Base-by-base conservation (phyloP, 495 filamentous ascomycete species). In the Annulohypoxylon bovei region DNA sequence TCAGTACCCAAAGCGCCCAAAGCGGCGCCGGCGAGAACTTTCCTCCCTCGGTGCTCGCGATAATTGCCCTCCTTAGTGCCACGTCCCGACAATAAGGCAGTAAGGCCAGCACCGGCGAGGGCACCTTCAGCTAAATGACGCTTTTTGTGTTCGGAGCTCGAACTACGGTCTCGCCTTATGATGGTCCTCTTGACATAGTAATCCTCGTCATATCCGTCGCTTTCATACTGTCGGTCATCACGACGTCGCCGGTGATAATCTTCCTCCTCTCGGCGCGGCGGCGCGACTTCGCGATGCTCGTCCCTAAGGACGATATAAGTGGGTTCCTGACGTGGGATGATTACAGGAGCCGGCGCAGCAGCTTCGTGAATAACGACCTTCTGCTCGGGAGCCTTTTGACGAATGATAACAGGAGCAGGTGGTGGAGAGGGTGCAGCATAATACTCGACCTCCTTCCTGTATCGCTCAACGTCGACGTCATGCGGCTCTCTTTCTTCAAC, bases 61-160 rank as follows among this genome's bases (percentile, higher is more conserved):
- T 84, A 78, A 55, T 87, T 85, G 18, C 87, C 86, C 5, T 88
- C 83, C 22, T 85, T 87, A 68, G 89, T 86, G 52, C 86, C 83
- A 67, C 90, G 92, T 61, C 90, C 88, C 30, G 90, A 86, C 1
- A 96, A 71, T 3, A 97, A 75, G 44, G 92, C 93, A 3, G 91
- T 90, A 6, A 90, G 86, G 62, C 91, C 94, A 37, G 91, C 86
- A 12, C 93, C 94, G 49, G 92, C 91, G 33, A 95, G 80, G 23
- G 92, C 93, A 35, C 94, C 94, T 81, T 95, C 93, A 23, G 92
- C 93, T n/a, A 97, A 77, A 77, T 96, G 92, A 32, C 91, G 91
- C 72, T 87, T 87, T 75, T 88, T 91, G 76, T 93, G 89, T 14
- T 75, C 74, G 4, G 85, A 85, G 71, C 85, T 86, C 0, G 86